Evolutionary conservation across 495 filamentous ascomycete species (phyloP), one percentile per base, ranked within the genome.

Genomic region (Aspergillus asperescens): DNA sequence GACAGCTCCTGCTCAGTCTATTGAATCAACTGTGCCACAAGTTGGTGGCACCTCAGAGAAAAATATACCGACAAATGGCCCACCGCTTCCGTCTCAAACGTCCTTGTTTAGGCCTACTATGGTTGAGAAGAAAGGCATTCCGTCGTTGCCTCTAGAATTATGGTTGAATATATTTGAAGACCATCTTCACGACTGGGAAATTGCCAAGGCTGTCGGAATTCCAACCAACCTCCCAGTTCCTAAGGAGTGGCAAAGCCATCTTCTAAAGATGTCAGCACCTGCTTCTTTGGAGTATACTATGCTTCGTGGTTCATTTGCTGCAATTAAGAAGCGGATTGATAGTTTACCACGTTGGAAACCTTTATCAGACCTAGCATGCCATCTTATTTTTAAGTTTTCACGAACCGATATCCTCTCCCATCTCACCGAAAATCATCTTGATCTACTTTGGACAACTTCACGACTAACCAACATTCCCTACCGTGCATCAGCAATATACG

Each of bases 361-460:
- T 46, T 72, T 95, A 22, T 92, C 89, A 4, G 84, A 84, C 25
- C 75, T 90, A 1, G 86, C 86, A 32, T 88, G 91, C 52, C 88
- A 92, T 57, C 81, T 94, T 22, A 89, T 96, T 58, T 86, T 95
- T 71, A 92, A 92, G 57, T 96, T 95, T 62, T 86, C 82, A 5
- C 83, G 88, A 52, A 86, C 81, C 15, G 79, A 84, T 24, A 78
- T 96, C 12, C 82, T 96, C 16, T 78, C 81, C 9, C 89, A 89
- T 63, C 78, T 96, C n/a, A 88, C 90, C 57, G 76, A 81, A 27
- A 77, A 87, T 46, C 79, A 87, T 55, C 82, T 85, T 40, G 84
- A 88, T 52, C 79, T 95, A 4, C 91, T 95, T 65, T 87, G 82
- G 81, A 81, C 79, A 20, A 89, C 80, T 1, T 94, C 90, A 57